A percentile compares a stretch with the other conserved stretches of the same genome.
Evolutionary conservation across 495 filamentous ascomycete genomes (phyloP).

Genomic region (Lasiosphaeriaceae sp.): DNA sequence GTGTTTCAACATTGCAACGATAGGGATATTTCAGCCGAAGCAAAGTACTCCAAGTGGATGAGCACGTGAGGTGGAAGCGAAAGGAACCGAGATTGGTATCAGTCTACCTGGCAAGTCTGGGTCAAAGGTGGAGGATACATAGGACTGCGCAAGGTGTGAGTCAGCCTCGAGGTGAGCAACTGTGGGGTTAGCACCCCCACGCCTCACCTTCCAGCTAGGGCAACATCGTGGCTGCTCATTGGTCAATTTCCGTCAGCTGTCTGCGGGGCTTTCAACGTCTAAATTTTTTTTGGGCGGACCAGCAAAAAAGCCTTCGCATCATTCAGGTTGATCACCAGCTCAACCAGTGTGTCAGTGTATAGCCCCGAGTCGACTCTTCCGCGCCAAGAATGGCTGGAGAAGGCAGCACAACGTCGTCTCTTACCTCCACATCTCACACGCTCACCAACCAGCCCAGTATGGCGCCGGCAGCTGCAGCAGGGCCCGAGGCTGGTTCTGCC

Average conservation of each 20-base stretch:
- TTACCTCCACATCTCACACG: slow-evolving; percentile 55
- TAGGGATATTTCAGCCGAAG: too few relatives aligned
- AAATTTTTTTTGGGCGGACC: slow-evolving; percentile 9
- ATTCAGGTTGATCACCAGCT: not conserved
- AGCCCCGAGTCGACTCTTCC: not conserved
- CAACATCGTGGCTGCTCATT: not conserved
- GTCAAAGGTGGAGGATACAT: too few relatives aligned
- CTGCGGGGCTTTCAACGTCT: slow-evolving; percentile 7
- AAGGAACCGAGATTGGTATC: too few relatives aligned
- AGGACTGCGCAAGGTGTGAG: too few relatives aligned
- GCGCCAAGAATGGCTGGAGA: slow-evolving; percentile 40
- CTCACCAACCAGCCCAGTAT: slow-evolving; percentile 41
- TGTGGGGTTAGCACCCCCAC: not conserved
- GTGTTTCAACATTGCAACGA: too few relatives aligned
- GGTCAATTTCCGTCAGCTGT: slow-evolving; percentile 7
- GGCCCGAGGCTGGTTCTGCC: slow-evolving; percentile 30
- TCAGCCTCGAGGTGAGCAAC: not conserved
- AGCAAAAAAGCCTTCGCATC: not conserved
- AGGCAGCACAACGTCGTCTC: slow-evolving; percentile 47
- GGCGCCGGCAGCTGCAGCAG: slow-evolving; percentile 23
- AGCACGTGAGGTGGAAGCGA: too few relatives aligned
- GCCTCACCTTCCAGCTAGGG: not conserved
- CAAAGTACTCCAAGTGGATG: too few relatives aligned
- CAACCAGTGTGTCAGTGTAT: not conserved
- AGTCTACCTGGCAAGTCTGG: too few relatives aligned